Evolutionary conservation across 495 filamentous ascomycete genomes (phyloP).

Genomic region (Aspergillus sparsus): DNA sequence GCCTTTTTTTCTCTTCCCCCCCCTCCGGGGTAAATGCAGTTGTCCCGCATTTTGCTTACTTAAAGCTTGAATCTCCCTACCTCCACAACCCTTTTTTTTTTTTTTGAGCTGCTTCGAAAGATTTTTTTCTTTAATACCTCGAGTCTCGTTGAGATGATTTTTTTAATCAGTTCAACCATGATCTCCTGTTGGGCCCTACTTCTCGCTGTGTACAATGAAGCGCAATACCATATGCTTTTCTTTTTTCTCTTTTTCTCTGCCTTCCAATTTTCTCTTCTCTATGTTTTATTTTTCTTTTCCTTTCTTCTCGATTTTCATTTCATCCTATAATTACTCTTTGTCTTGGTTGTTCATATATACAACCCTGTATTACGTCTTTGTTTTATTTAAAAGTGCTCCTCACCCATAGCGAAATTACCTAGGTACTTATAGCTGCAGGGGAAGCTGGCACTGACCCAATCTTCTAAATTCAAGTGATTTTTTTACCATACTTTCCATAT

Average conservation of each 20-base stretch:
- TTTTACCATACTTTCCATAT: neutral
- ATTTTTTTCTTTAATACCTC: conserved; percentile 26
- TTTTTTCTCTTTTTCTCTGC: conserved; percentile 28
- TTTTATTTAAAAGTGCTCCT: conserved; percentile 7
- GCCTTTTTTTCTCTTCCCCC: neutral
- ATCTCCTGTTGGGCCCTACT: conserved; percentile 27
- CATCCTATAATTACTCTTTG: conserved; percentile 13
- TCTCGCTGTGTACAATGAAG: conserved; percentile 48
- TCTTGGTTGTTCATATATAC: neutral
- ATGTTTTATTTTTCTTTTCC: conserved; percentile 29
- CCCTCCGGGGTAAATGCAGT: neutral
- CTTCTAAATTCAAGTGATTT: conserved; percentile 2
- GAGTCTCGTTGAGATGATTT: conserved; percentile 22
- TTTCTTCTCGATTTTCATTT: conserved; percentile 23
- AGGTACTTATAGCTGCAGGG: conserved; percentile 13
- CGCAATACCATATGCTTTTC: conserved; percentile 46
- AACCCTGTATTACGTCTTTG: conserved; percentile 6
- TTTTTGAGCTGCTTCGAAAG: conserved; percentile 14
- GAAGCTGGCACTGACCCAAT: conserved; percentile 17
- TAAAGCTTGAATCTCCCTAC: too few species aligned
- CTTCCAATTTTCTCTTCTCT: conserved; percentile 1
- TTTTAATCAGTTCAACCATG: conserved; percentile 21
- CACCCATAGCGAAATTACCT: conserved; percentile 4
- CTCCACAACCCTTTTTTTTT: conserved; percentile 4
- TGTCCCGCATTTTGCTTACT: neutral